Evolutionary conservation across 2,329 filamentous ascomycete genomes (phyloP).

Genomic region (Dothideomycetes sp.): DNA sequence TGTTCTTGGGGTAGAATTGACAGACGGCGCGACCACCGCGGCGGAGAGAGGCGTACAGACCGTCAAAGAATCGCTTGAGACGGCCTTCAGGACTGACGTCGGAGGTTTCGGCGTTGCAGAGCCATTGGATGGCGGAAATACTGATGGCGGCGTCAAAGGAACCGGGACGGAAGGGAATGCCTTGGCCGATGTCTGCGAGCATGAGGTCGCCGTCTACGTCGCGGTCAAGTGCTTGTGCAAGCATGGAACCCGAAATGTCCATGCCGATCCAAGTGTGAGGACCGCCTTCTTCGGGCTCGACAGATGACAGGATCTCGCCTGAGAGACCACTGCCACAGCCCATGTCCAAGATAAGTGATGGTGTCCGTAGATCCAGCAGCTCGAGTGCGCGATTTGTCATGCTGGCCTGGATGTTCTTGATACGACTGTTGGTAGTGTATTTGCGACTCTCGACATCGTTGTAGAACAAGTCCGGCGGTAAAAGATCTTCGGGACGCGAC

Average conservation of each 20-base stretch:
- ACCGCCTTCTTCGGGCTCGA: constrained; percentile 60
- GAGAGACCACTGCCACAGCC: constrained; percentile 92
- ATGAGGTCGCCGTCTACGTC: constrained; percentile 92
- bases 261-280: constrained; percentile 96
- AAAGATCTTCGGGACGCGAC: constrained; percentile 93
- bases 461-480: constrained; percentile 95
- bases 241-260: constrained; percentile 92
- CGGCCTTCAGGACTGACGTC: constrained; percentile 74
- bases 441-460: constrained; percentile 91
- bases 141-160: constrained; percentile 91
- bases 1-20: constrained; percentile 97
- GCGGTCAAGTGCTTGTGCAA: constrained; percentile 84
- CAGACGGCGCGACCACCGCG: constrained; percentile 79
- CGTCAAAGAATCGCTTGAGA: constrained; percentile 81
- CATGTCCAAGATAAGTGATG: constrained; percentile 89
- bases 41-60: constrained; percentile 73
- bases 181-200: constrained; percentile 89
- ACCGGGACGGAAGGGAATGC: constrained; percentile 84
- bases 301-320: constrained; percentile 80
- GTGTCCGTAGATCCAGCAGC: constrained; percentile 68
- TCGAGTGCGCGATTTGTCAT: constrained; percentile 94
- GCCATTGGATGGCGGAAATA: constrained; percentile 95
- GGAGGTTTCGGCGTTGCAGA: constrained; percentile 88
- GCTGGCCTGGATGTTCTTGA: constrained; percentile 85
- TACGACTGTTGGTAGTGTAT: constrained; percentile 93